These are phyloP conservation scores for Penicillium soppii DNA, from an alignment of 495 filamentous ascomycete genomes.

Conservation along the genomic window DNA sequence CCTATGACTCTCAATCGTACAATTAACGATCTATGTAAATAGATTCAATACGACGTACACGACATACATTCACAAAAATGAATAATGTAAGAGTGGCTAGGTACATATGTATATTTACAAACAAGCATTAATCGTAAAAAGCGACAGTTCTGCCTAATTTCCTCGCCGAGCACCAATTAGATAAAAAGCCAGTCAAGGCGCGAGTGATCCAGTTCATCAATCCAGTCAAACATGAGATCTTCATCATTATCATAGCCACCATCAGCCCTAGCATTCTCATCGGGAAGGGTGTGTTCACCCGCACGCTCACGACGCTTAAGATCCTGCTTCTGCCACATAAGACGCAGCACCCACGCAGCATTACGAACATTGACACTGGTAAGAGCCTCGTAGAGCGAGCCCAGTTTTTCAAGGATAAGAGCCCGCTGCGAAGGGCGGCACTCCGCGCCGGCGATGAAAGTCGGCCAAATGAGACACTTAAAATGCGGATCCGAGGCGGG, in stretches of 20 bases:
- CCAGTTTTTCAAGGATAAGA: slow-evolving; percentile 36
- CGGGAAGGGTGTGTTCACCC: not conserved
- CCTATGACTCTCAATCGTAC: too few relatives aligned
- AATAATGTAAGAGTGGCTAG: too few relatives aligned
- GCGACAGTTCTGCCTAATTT: not conserved
- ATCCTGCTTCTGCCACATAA: slow-evolving; percentile 51
- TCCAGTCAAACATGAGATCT: slow-evolving; percentile 44
- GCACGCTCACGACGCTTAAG: slow-evolving; percentile 18
- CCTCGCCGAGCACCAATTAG: slow-evolving; percentile 17
- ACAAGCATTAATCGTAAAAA: slow-evolving; percentile 4
- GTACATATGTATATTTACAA: not conserved
- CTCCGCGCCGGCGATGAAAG: slow-evolving; percentile 49
- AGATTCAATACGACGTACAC: too few relatives aligned
- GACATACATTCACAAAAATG: too few relatives aligned
- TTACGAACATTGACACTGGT: slow-evolving; percentile 48
- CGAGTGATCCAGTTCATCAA: slow-evolving; percentile 46
- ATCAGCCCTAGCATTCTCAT: slow-evolving; percentile 2
- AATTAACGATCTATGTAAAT: too few relatives aligned
- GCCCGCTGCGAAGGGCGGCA: slow-evolving; percentile 36
- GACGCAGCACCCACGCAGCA: slow-evolving; percentile 44
- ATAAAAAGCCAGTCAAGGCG: slow-evolving; percentile 49
- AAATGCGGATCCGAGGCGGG: slow-evolving; percentile 42
- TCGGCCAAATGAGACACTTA: slow-evolving; percentile 50
- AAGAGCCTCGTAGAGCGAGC: slow-evolving; percentile 38
- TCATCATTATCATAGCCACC: slow-evolving; percentile 15